Conservation (phyloP, 2,329 filamentous ascomycete species). For the Lasiodiplodia sp. region DNA sequence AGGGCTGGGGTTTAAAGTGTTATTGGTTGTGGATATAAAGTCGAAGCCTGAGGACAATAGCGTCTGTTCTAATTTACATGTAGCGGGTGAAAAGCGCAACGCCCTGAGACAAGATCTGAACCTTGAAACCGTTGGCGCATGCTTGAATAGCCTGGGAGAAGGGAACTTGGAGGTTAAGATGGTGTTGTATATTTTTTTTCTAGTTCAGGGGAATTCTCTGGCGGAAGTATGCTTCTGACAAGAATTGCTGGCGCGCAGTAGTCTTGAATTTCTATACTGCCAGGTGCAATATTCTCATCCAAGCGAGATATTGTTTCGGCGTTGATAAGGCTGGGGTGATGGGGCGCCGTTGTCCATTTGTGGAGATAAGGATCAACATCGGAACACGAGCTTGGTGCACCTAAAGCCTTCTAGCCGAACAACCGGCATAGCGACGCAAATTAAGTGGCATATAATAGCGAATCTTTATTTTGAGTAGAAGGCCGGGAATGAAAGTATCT, state of each 20-base stretch:
- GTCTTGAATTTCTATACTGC: not conserved
- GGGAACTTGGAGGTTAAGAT: no score
- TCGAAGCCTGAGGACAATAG: no score
- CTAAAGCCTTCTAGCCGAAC: conserved; percentile 12
- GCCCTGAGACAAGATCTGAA: no score
- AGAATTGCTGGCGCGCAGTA: not conserved
- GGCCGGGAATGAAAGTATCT: not conserved
- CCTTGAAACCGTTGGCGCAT: no score
- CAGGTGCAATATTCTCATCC: not conserved
- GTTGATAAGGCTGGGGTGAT: conserved; percentile 1
- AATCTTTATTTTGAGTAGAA: conserved; percentile 10
- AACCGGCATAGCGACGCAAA: conserved; percentile 6
- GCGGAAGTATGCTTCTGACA: not conserved
- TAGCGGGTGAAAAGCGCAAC: no score
- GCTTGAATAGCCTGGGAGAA: no score
- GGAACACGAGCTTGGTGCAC: conserved; percentile 6
- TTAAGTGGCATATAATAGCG: not conserved
- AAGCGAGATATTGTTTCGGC: not conserved
- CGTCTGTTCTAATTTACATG: no score
- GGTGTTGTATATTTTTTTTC: no score
- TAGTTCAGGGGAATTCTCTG: no score
- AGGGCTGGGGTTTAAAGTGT: no score
- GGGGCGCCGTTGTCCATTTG: not conserved
- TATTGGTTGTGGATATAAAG: no score
- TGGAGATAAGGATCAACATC: conserved; percentile 22